A percentile compares a stretch with the other conserved stretches of the same genome.
phyloP scores from a whole-genome alignment of 345 rosid genomes.

The Pistacia atlantica region DNA sequence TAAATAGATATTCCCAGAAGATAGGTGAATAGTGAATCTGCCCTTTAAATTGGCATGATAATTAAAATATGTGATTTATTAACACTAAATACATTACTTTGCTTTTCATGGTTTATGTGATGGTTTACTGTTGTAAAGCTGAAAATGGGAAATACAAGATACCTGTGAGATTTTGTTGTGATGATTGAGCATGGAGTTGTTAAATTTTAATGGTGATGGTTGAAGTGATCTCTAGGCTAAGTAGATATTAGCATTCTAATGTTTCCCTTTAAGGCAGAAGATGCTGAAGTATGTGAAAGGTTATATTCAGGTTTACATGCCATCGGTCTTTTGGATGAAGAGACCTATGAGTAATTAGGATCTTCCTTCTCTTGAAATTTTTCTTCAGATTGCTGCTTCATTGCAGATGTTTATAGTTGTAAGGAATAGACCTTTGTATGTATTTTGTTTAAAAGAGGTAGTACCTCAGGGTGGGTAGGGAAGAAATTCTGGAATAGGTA shows the following conservation, averaged over 20 bases:
- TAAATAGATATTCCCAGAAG: background rate
- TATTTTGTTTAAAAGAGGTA: background rate
- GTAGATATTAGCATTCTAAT: background rate
- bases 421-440: background rate
- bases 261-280: background rate
- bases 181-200: background rate
- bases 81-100: background rate
- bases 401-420: background rate
- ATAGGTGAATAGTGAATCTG: background rate
- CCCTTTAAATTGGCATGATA: background rate
- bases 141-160: background rate
- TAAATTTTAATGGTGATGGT: background rate
- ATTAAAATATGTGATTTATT: background rate
- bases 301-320: conserved; percentile 1
- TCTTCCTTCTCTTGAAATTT: background rate
- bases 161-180: background rate
- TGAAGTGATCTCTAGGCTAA: conserved; percentile 1
- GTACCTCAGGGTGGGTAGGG: background rate
- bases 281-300: background rate
- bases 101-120: background rate
- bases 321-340: background rate
- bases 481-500: background rate
- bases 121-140: background rate
- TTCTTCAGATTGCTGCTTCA: background rate
- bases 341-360: background rate